These are phyloP conservation scores for Diaporthe longicolla DNA, from an alignment of 2,329 filamentous ascomycete species.

Conservation along the genomic window DNA sequence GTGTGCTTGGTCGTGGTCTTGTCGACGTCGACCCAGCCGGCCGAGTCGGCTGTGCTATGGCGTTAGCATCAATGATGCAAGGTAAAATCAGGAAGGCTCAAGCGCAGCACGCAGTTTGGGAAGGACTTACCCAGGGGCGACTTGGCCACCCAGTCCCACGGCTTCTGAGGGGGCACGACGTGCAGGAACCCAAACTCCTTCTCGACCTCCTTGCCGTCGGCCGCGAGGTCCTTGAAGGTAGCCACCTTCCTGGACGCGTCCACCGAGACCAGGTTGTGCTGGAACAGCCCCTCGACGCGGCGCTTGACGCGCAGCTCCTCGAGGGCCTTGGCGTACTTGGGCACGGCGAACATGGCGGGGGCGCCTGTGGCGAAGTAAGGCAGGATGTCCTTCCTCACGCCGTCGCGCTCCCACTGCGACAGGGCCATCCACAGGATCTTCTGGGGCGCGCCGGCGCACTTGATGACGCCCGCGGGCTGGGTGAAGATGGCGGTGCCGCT, in stretches of 20 bases:
- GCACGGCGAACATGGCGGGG: slow-evolving; percentile 56
- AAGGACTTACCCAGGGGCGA: slow-evolving; percentile 49
- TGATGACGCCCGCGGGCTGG: slow-evolving; percentile 56
- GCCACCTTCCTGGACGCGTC: slow-evolving; percentile 51
- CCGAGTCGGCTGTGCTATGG: slow-evolving; percentile 38
- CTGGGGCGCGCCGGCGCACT: slow-evolving; percentile 57
- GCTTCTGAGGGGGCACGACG: slow-evolving; percentile 51
- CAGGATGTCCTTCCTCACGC: slow-evolving; percentile 51
- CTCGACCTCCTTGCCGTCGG: slow-evolving; percentile 50
- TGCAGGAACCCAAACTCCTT: slow-evolving; percentile 55
- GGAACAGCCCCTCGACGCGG: slow-evolving; percentile 55
- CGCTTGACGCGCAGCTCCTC: slow-evolving; percentile 53
- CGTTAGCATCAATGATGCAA: slow-evolving; percentile 49
- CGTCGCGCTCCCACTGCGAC: slow-evolving; percentile 54
- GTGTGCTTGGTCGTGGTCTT: slow-evolving; percentile 45
- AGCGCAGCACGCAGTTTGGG: neutral
- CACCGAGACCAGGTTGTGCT: slow-evolving; percentile 55
- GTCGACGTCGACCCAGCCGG: slow-evolving; percentile 46
- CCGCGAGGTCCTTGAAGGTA: slow-evolving; percentile 52
- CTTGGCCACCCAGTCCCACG: slow-evolving; percentile 45
- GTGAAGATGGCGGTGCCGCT: slow-evolving; percentile 56
- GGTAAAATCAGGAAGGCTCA: slow-evolving; percentile 45
- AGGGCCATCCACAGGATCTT: slow-evolving; percentile 59
- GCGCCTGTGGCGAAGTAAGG: slow-evolving; percentile 54
- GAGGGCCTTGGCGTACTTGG: slow-evolving; percentile 55